Percentiles rank a stretch among this genome's conserved stretches.
Conservation (phyloP, 192 early-diverging fungal species). For the Rhizophagus sp. region DNA sequence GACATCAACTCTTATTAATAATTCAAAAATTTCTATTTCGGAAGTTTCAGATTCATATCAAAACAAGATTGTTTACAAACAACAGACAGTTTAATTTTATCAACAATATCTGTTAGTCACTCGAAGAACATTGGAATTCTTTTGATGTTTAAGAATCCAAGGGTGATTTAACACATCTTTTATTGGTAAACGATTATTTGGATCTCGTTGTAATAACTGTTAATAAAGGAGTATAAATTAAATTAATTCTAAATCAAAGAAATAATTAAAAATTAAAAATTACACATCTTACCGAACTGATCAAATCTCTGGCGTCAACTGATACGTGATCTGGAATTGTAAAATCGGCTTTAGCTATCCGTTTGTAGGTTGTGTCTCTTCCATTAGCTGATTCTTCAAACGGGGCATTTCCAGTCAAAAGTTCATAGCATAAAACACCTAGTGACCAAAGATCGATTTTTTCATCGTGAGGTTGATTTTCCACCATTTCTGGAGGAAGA, state of each 20-base stretch:
- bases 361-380: constrained; percentile 65
- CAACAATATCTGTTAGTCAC: too few species aligned
- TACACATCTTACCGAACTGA: constrained; percentile 58
- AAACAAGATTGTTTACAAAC: too few species aligned
- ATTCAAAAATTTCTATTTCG: too few species aligned
- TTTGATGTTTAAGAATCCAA: constrained; percentile 40
- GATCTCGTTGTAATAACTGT: constrained; percentile 75
- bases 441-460: constrained; percentile 92
- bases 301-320: constrained; percentile 81
- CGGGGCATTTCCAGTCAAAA: constrained; percentile 77
- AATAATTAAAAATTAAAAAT: background rate
- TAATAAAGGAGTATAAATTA: background rate
- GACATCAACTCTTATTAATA: too few species aligned
- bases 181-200: constrained; percentile 73
- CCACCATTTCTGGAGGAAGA: constrained; percentile 94
- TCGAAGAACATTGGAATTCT: background rate
- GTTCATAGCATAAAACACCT: constrained; percentile 92
- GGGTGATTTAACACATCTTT: constrained; percentile 79
- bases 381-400: constrained; percentile 73
- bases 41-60: too few species aligned
- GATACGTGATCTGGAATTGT: constrained; percentile 81
- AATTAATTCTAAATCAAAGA: background rate
- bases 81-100: too few species aligned
- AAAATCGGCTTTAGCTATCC: constrained; percentile 80
- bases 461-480: constrained; percentile 75